Evolutionary conservation across 2,329 filamentous ascomycete species (phyloP).

Genomic region (Dactylonectria macrodidyma): DNA sequence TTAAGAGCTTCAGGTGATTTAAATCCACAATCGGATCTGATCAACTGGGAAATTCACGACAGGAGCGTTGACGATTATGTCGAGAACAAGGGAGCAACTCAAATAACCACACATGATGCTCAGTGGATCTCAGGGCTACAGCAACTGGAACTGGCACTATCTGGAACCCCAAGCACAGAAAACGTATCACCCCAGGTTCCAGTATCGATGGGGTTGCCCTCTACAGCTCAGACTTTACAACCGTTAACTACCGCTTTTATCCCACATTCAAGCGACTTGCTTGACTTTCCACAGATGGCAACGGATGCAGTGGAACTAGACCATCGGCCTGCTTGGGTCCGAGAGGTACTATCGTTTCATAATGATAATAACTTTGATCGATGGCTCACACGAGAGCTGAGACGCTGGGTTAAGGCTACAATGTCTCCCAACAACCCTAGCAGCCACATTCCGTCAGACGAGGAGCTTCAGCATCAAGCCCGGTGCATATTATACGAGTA

Average conservation of each 20-base stretch:
- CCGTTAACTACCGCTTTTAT: neutral
- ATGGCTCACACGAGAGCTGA: conserved; percentile 46
- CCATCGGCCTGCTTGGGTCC: conserved; percentile 36
- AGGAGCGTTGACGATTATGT: neutral
- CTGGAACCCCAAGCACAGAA: neutral
- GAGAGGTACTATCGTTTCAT: conserved; percentile 37
- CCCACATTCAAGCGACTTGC: neutral
- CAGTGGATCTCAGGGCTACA: neutral
- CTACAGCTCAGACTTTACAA: neutral
- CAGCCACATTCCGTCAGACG: conserved; percentile 53
- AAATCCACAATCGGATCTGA: neutral
- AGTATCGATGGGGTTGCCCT: neutral
- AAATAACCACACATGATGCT: neutral
- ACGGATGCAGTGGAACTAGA: neutral
- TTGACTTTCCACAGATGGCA: conserved; percentile 16
- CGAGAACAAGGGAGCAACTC: neutral
- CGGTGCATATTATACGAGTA: conserved; percentile 53
- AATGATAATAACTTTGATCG: conserved; percentile 48
- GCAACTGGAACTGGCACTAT: neutral
- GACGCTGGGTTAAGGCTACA: conserved; percentile 46
- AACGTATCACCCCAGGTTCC: neutral
- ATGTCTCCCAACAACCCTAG: conserved; percentile 54
- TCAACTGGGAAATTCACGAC: neutral
- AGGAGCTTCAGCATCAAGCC: conserved; percentile 53
- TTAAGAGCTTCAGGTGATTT: neutral